phyloP scores from a whole-genome alignment of 208 protist species.

The Acanthamoeba castellanii region DNA sequence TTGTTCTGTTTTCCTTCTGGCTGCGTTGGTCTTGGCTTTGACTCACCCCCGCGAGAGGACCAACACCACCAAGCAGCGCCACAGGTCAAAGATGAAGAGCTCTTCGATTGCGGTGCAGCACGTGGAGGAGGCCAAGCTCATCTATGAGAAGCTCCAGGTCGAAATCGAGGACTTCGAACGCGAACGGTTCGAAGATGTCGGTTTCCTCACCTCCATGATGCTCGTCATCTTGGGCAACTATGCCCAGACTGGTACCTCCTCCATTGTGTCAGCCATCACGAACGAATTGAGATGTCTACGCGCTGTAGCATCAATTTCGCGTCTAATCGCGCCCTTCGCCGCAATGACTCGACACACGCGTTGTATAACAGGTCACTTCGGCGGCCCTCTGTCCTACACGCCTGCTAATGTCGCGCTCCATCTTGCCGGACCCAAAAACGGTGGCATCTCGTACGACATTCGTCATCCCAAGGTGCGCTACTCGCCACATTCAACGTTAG shows the following conservation, averaged over 20 bases:
- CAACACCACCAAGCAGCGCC: not conserved
- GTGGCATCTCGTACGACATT: conserved; percentile 73
- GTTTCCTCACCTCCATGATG: conserved; percentile 73
- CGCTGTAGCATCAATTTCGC: not conserved
- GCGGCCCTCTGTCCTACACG: conserved; percentile 74
- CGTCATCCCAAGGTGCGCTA: conserved; percentile 44
- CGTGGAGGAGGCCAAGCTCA: conserved; percentile 28
- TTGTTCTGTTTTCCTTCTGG: not conserved
- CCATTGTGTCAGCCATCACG: no score
- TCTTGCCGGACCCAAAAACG: conserved; percentile 53
- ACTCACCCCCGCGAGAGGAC: no score
- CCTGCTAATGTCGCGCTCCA: conserved; percentile 73
- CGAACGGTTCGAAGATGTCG: conserved; percentile 58
- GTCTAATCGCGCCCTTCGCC: not conserved
- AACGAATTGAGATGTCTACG: not conserved
- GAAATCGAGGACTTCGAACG: conserved; percentile 1
- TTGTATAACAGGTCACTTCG: conserved; percentile 63
- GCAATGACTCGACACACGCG: not conserved
- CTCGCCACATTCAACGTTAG: not conserved
- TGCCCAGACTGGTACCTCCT: conserved; percentile 66
- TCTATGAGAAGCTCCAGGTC: conserved; percentile 23
- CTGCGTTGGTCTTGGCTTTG: no score
- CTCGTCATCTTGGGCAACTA: conserved; percentile 76
- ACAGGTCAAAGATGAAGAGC: not conserved
- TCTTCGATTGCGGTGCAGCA: not conserved